Conservation (phyloP, 2,329 filamentous ascomycete species). For the Thermothelomyces thermophilus region DNA sequence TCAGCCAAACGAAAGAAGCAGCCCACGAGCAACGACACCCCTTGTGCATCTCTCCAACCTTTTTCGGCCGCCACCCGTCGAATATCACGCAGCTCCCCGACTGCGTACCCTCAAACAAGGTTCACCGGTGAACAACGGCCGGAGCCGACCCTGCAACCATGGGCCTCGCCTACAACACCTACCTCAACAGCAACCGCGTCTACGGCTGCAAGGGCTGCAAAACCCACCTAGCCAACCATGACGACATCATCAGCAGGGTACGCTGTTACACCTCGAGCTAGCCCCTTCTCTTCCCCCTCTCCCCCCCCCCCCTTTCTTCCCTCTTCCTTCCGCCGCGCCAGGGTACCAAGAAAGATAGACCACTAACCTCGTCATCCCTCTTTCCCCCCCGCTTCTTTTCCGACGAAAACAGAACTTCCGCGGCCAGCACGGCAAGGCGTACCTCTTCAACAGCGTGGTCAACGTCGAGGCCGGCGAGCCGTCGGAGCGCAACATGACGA, state of each 20-base stretch:
- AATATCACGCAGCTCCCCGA: too few species aligned
- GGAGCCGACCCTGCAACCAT: conserved; percentile 40
- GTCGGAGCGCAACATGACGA: conserved; percentile 97
- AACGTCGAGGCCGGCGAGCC: conserved; percentile 79
- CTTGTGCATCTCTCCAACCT: too few species aligned
- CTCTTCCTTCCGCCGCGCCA: too few species aligned
- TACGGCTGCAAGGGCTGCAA: conserved; percentile 95
- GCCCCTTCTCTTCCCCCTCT: background rate
- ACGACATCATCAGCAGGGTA: conserved; percentile 92
- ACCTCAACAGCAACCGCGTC: conserved; percentile 78
- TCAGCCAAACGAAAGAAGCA: too few species aligned
- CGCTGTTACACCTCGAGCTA: conserved; percentile 28
- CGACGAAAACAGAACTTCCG: conserved; percentile 74
- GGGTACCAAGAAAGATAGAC: too few species aligned
- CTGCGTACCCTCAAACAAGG: too few species aligned
- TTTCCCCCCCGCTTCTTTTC: background rate
- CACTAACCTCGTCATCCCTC: background rate
- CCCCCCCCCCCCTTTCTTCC: background rate
- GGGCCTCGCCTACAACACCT: conserved; percentile 88
- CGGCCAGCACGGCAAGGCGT: conserved; percentile 96
- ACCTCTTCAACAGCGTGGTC: conserved; percentile 90
- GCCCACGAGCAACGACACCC: too few species aligned
- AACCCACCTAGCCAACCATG: conserved; percentile 88
- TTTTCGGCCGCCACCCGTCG: too few species aligned
- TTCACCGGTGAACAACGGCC: too few species aligned